phyloP scores from a whole-genome alignment of 768 basidiomycete species.

The Xanthoconium purpureum region DNA sequence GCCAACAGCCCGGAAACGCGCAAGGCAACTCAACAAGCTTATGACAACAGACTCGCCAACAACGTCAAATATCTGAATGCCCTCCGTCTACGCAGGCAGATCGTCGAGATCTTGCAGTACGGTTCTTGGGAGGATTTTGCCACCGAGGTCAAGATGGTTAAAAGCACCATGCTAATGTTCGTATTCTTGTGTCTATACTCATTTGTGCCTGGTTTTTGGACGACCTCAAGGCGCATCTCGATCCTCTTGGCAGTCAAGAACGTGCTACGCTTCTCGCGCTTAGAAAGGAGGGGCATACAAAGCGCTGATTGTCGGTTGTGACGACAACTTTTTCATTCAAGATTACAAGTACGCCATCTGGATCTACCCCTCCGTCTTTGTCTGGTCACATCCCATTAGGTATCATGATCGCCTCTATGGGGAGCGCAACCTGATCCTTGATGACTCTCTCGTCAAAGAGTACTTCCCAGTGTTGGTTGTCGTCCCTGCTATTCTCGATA shows the following conservation, averaged over 20 bases:
- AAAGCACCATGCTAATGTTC: slow-evolving; percentile 36
- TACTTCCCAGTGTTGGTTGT: slow-evolving; percentile 87
- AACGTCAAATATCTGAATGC: slow-evolving; percentile 71
- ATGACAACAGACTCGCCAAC: slow-evolving; percentile 62
- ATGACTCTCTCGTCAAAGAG: slow-evolving; percentile 79
- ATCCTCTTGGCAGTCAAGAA: slow-evolving; percentile 70
- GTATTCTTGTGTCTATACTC: background rate
- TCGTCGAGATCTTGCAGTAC: slow-evolving; percentile 67
- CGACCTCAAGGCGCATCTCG: slow-evolving; percentile 70
- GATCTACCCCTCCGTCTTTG: background rate
- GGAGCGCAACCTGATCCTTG: slow-evolving; percentile 64
- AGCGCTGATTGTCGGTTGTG: slow-evolving; percentile 57
- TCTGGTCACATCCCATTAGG: slow-evolving; percentile 12
- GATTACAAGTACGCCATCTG: slow-evolving; percentile 60
- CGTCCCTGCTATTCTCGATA: slow-evolving; percentile 75
- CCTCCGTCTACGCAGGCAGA: slow-evolving; percentile 66
- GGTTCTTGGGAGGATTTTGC: slow-evolving; percentile 81
- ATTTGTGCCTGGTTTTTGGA: slow-evolving; percentile 58
- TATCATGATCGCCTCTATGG: slow-evolving; percentile 43
- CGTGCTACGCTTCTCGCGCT: slow-evolving; percentile 61
- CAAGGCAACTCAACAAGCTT: slow-evolving; percentile 58
- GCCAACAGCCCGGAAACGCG: slow-evolving; percentile 71
- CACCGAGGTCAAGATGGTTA: slow-evolving; percentile 86
- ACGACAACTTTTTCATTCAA: slow-evolving; percentile 78
- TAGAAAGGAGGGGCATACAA: slow-evolving; percentile 71